Conservation (phyloP, 169 alveolate genomes). For the Eimeria zaria region DNA sequence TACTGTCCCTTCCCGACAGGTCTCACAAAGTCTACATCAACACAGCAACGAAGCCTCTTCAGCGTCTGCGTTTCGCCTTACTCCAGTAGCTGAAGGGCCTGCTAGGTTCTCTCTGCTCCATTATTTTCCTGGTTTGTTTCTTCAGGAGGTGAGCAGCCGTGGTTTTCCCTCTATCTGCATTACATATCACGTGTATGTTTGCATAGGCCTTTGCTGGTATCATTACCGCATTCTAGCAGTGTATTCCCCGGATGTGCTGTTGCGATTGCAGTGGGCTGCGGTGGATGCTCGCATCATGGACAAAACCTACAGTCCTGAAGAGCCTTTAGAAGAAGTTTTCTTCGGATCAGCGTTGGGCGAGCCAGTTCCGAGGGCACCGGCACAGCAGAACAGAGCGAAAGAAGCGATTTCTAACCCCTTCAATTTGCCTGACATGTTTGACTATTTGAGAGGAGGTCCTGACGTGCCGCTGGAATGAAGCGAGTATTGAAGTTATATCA, state of each 20-base stretch:
- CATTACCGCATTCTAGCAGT: background rate
- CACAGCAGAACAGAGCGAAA: background rate
- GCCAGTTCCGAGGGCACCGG: background rate
- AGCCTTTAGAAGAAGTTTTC: background rate
- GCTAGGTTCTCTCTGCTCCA: background rate
- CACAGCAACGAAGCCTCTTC: background rate
- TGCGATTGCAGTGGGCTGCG: background rate
- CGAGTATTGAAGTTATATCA: background rate
- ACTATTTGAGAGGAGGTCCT: background rate
- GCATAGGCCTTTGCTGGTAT: background rate
- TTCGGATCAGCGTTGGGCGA: background rate
- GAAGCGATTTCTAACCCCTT: background rate
- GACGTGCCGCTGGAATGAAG: no score
- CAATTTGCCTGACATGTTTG: conserved; percentile 6
- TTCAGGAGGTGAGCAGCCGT: background rate
- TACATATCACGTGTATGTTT: background rate
- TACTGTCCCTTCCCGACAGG: background rate
- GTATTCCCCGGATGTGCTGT: background rate
- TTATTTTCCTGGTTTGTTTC: background rate
- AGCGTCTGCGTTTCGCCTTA: background rate
- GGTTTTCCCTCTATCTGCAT: no score
- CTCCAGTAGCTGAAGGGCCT: background rate
- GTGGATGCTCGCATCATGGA: background rate
- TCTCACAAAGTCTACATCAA: background rate
- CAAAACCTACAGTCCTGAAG: background rate